Percentiles rank a stretch among this genome's conserved stretches.
phyloP scores from a whole-genome alignment of 768 basidiomycete genomes.

The Terana coerulea region DNA sequence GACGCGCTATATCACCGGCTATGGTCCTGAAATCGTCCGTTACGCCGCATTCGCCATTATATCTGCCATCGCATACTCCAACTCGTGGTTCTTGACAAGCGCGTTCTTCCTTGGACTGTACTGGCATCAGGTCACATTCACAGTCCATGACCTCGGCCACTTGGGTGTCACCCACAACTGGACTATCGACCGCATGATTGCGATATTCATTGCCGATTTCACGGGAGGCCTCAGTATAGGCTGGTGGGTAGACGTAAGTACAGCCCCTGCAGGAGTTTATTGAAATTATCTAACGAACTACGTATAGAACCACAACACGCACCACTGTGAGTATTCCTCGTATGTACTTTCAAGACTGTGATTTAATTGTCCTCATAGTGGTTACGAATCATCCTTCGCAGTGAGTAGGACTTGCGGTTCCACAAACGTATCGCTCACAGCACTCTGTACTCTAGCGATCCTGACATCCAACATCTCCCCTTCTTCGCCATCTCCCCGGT shows the following conservation, averaged over 20 bases:
- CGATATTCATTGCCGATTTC: conserved; percentile 78
- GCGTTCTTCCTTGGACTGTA: conserved; percentile 81
- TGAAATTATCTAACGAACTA: background rate
- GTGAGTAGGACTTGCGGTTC: too few relatives aligned
- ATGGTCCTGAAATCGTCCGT: conserved; percentile 84
- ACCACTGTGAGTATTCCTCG: conserved; percentile 69
- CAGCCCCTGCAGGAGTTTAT: background rate
- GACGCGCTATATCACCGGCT: conserved; percentile 80
- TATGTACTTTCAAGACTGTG: background rate
- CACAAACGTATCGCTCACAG: too few relatives aligned
- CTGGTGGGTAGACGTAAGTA: conserved; percentile 97
- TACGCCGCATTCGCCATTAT: conserved; percentile 61
- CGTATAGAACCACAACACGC: conserved; percentile 85
- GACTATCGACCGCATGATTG: conserved; percentile 73
- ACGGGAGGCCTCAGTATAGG: conserved; percentile 92
- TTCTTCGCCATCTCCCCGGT: conserved; percentile 91
- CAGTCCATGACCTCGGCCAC: conserved; percentile 93
- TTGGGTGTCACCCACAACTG: conserved; percentile 90
- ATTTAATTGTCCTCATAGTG: conserved; percentile 43
- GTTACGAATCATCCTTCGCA: conserved; percentile 98
- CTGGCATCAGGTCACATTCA: conserved; percentile 95
- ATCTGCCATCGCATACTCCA: conserved; percentile 58
- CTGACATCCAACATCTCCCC: conserved; percentile 84
- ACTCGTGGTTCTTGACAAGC: conserved; percentile 66
- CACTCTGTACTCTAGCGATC: conserved; percentile 57